A percentile compares a stretch with the other conserved stretches of the same genome.
Evolutionary conservation across 2,329 filamentous ascomycete genomes (phyloP).

Genomic region (Colletotrichum magnum): DNA sequence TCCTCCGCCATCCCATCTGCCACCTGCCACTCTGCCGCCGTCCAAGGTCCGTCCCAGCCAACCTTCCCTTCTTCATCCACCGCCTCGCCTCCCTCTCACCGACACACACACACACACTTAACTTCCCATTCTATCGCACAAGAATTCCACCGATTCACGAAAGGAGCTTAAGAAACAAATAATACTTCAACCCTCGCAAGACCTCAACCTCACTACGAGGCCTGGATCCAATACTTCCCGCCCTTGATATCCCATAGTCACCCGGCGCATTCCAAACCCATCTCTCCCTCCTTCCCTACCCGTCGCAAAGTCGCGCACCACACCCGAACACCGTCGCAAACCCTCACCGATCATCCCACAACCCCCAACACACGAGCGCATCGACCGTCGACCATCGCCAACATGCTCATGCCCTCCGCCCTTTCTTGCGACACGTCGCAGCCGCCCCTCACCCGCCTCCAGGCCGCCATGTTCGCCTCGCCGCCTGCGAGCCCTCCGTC

Average conservation of each 20-base stretch:
- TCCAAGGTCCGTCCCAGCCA: conserved; percentile 39
- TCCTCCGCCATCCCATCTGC: conserved; percentile 35
- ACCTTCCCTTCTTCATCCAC: conserved; percentile 39
- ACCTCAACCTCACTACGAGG: conserved; percentile 14
- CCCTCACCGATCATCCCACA: conserved; percentile 12
- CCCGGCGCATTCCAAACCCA: conserved; percentile 34
- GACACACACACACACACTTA: conserved; percentile 33
- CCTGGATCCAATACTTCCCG: conserved; percentile 17
- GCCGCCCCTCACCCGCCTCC: conserved; percentile 59
- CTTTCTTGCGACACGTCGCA: conserved; percentile 71
- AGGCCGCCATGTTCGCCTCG: conserved; percentile 67
- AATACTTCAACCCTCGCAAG: not conserved
- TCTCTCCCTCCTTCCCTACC: conserved; percentile 17
- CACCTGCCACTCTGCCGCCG: conserved; percentile 39
- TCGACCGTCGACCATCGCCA: conserved; percentile 40
- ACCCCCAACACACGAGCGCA: conserved; percentile 14
- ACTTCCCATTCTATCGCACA: conserved; percentile 1
- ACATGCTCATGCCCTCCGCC: conserved; percentile 73
- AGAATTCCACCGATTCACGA: conserved; percentile 26
- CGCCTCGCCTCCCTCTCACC: conserved; percentile 29
- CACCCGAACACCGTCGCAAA: conserved; percentile 28
- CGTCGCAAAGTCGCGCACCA: conserved; percentile 38
- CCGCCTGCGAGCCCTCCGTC: conserved; percentile 71
- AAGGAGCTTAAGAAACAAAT: conserved; percentile 3
- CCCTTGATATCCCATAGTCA: conserved; percentile 31